Conservation (phyloP, 1,284 basidiomycete species). For the Marasmius tenuissimus region DNA sequence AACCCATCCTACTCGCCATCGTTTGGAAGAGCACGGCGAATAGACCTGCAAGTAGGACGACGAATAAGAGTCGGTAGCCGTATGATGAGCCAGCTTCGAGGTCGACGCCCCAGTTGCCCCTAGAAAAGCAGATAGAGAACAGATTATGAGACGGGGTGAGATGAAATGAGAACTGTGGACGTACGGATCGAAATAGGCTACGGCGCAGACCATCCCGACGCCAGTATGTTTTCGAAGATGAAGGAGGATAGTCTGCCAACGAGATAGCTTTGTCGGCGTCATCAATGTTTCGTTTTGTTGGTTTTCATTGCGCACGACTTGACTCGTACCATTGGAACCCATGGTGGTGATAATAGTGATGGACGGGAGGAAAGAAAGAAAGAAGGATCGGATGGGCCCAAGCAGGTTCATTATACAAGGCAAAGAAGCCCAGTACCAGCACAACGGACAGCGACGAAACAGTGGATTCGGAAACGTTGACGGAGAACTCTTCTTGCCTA, state of each 20-base stretch:
- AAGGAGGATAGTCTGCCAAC: conserved; percentile 19
- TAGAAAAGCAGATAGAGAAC: conserved; percentile 17
- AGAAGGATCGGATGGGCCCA: too few species aligned
- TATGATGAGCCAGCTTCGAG: conserved; percentile 59
- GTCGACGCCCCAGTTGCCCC: conserved; percentile 62
- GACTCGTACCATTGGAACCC: too few species aligned
- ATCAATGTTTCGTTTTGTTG: too few species aligned
- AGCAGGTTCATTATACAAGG: too few species aligned
- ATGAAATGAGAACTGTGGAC: conserved; percentile 10
- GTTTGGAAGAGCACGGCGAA: conserved; percentile 64
- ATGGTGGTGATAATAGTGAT: too few species aligned
- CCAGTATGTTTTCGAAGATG: conserved; percentile 45
- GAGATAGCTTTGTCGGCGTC: too few species aligned
- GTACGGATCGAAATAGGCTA: conserved; percentile 52
- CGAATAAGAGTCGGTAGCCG: conserved; percentile 70
- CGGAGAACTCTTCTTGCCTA: too few species aligned
- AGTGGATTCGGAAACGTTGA: too few species aligned
- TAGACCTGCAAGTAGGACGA: conserved; percentile 68
- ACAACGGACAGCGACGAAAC: too few species aligned
- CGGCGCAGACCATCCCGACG: conserved; percentile 36
- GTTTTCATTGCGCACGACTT: too few species aligned
- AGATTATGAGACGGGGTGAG: neutral
- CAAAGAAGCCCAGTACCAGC: too few species aligned
- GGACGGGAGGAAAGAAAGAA: too few species aligned
- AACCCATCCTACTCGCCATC: conserved; percentile 45